phyloP scores from a whole-genome alignment of 176 grass and related monocot genomes.

The Puccinellia tenuiflora region DNA sequence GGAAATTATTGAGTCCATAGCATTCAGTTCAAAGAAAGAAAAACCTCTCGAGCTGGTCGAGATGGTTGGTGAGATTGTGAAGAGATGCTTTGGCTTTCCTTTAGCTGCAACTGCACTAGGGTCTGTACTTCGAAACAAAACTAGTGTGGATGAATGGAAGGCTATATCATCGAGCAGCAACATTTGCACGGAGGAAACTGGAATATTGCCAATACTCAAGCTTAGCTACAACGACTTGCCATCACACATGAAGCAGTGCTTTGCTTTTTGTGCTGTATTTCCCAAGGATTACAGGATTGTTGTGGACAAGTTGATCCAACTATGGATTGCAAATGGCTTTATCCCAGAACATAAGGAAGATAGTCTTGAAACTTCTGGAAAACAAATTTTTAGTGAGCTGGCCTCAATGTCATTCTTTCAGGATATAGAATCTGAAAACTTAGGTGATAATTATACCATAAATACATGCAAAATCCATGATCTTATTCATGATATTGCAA shows the following conservation, averaged over 20 bases:
- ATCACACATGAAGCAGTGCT: background rate
- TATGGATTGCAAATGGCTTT: background rate
- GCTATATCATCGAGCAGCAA: background rate
- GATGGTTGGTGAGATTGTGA: constrained; percentile 1
- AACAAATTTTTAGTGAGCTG: background rate
- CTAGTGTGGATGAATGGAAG: background rate
- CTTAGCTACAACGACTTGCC: background rate
- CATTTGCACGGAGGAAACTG: background rate
- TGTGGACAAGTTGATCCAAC: background rate
- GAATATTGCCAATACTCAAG: background rate
- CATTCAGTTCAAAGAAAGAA: background rate
- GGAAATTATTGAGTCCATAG: background rate
- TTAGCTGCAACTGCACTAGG: background rate
- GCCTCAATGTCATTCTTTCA: background rate
- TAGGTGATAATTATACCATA: too few relatives aligned
- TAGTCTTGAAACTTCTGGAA: background rate
- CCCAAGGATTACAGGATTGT: constrained; percentile 12
- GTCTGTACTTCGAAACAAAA: background rate
- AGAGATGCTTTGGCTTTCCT: background rate
- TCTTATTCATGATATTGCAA: too few relatives aligned
- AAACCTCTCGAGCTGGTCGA: background rate
- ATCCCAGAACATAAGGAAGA: background rate
- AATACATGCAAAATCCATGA: too few relatives aligned
- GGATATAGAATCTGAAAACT: too few relatives aligned
- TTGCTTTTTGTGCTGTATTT: constrained; percentile 9